A percentile compares a stretch with the other conserved stretches of the same genome.
Conservation (phyloP, 257 asterid species). For the Lantana camara region DNA sequence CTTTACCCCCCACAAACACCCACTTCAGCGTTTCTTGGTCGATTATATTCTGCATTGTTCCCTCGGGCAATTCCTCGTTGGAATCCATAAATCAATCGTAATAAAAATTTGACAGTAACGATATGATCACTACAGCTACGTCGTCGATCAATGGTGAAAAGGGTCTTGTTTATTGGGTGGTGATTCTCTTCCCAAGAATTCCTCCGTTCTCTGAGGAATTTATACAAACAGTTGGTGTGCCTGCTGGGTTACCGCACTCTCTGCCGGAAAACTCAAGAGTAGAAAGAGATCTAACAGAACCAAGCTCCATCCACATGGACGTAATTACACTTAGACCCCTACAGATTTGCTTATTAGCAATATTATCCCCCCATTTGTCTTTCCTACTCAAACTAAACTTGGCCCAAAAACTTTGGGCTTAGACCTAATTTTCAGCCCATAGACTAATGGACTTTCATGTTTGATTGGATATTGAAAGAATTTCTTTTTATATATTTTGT, state of each 20-base stretch:
- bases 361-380: neutral
- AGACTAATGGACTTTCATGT: too few relatives aligned
- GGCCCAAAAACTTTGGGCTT: too few relatives aligned
- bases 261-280: neutral
- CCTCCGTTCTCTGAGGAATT: conserved; percentile 25
- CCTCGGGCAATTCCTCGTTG: conserved; percentile 61
- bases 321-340: neutral
- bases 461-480: too few relatives aligned
- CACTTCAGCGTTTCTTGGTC: conserved; percentile 79
- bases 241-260: neutral
- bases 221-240: conserved; percentile 16
- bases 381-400: neutral
- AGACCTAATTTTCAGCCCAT: too few relatives aligned
- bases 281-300: conserved; percentile 12
- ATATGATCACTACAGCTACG: conserved; percentile 4
- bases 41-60: conserved; percentile 66
- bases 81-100: conserved; percentile 48
- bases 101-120: neutral
- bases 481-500: too few relatives aligned
- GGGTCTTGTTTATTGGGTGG: neutral
- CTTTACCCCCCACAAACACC: conserved; percentile 96
- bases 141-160: conserved; percentile 22
- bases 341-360: neutral
- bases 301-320: neutral
- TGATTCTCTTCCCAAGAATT: neutral